Base-by-base conservation (phyloP, 1,284 basidiomycete genomes). In the Exsudoporus floridanus region DNA sequence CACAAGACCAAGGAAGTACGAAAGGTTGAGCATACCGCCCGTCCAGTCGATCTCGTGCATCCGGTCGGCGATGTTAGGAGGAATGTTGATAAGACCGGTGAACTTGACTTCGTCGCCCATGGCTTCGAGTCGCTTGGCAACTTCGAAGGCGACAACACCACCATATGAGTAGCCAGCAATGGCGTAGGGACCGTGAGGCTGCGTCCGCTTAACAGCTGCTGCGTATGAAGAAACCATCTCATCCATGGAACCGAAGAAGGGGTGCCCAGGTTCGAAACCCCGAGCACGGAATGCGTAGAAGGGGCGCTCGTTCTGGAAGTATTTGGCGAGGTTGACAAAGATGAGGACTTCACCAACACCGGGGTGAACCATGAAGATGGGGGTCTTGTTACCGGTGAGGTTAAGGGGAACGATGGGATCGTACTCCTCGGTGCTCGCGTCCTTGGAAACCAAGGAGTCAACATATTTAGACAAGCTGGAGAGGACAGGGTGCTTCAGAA, bases 111-210 rank as follows among this genome's bases (percentile, higher is more conserved):
- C 59, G 13, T 71, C 71, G 1, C 74, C 72, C 53, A 62, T 63
- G 1, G 58, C 58, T 56, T 73, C 71, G 28, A 80, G 68, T 23
- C 61, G 59, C 57, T 77, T 76, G 14, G 70, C 71, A 13, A 80
- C 69, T 56, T 80, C 77, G 49, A 75, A 79, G 8, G 75, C 76
- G 3, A 76, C 70, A 30, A 74, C 74, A 38, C 77, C 78, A 34
- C 77, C 78, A 45, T 76, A 79, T 28, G 74, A 76, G 70, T 80
- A 79, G 9, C 78, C 78, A 0, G 73, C 77, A 23, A 79, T 60
- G 38, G 73, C 70, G 50, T 75, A 79, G 1, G 78, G 77, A 0
- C 77, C 77, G 3, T 55, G 60, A 5, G 76, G 72, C 42, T 74
- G 73, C 0, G 65, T 61, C 5, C 61, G 61, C 56, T 71, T 70